These are phyloP conservation scores for Brassica juncea DNA, from an alignment of 345 rosid species.

Conservation along the genomic window DNA sequence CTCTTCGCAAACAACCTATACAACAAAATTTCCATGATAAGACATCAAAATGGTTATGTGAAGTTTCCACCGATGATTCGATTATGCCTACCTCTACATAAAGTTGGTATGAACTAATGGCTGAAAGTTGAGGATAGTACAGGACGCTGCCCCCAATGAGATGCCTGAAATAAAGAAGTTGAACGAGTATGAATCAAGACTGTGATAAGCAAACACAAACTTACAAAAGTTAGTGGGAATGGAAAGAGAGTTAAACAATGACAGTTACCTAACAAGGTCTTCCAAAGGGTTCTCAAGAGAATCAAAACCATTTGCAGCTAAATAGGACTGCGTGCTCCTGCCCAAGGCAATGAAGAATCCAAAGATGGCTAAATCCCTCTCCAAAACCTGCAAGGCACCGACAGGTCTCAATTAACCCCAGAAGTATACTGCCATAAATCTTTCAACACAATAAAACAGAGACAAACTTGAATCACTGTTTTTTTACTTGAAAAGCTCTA, in stretches of 20 bases:
- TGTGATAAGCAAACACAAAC: slow-evolving; percentile 22
- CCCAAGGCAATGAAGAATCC: slow-evolving; percentile 98
- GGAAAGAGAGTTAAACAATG: slow-evolving; percentile 22
- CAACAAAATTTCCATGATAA: slow-evolving; percentile 31
- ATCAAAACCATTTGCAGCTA: slow-evolving; percentile 84
- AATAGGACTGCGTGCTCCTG: slow-evolving; percentile 66
- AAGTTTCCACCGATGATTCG: slow-evolving; percentile 12
- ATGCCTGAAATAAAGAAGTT: slow-evolving; percentile 51
- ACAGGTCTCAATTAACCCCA: slow-evolving; percentile 24
- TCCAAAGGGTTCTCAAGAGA: slow-evolving; percentile 64
- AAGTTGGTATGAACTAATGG: slow-evolving; percentile 94
- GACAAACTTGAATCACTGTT: slow-evolving; percentile 10
- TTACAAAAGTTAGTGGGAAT: background rate
- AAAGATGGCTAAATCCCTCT: slow-evolving; percentile 94
- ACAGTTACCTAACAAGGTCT: slow-evolving; percentile 71
- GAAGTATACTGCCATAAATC: slow-evolving; percentile 2
- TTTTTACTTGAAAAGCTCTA: background rate
- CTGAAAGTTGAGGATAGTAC: slow-evolving; percentile 90
- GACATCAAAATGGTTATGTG: slow-evolving; percentile 19
- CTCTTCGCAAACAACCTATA: slow-evolving; percentile 91
- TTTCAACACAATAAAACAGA: background rate
- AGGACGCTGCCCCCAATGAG: slow-evolving; percentile 91
- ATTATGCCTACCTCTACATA: slow-evolving; percentile 82
- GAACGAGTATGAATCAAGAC: slow-evolving; percentile 7
- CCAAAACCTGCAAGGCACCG: slow-evolving; percentile 70